These are phyloP conservation scores for Salpingoeca rosetta DNA, from an alignment of 78 protist species.

Conservation along the genomic window DNA sequence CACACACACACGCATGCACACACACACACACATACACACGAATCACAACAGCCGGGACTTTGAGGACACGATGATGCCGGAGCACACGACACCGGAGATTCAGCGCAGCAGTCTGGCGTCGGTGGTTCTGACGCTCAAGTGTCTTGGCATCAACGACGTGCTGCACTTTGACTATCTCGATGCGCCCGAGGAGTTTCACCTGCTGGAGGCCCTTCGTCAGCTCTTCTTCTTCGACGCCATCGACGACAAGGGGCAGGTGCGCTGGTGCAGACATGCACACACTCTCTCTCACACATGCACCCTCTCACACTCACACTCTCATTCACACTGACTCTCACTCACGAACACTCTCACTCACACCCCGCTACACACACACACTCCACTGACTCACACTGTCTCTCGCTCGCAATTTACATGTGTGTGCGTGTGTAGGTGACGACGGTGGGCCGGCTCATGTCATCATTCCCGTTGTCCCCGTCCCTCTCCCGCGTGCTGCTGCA, in stretches of 20 bases:
- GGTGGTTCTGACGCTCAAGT: not conserved
- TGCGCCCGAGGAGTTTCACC: not conserved
- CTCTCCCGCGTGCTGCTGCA: not conserved
- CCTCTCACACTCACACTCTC: too few relatives aligned
- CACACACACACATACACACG: too few relatives aligned
- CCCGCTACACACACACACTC: too few relatives aligned
- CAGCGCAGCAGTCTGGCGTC: constrained; percentile 13
- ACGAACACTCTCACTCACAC: too few relatives aligned
- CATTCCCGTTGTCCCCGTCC: not conserved
- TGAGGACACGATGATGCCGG: not conserved
- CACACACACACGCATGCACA: too few relatives aligned
- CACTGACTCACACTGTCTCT: too few relatives aligned
- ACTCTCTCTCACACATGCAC: too few relatives aligned
- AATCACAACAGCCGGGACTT: too few relatives aligned
- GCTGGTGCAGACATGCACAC: too few relatives aligned
- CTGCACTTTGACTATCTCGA: constrained; percentile 5
- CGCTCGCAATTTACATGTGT: too few relatives aligned
- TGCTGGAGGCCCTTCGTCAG: not conserved
- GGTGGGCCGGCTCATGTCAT: not conserved
- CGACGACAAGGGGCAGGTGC: not conserved
- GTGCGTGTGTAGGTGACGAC: too few relatives aligned
- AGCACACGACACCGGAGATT: constrained; percentile 14
- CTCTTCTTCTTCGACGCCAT: not conserved
- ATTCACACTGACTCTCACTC: too few relatives aligned
- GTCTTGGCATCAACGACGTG: constrained; percentile 6